phyloP scores from a whole-genome alignment of 75 land plant genomes.

The Cupressus sempervirens region DNA sequence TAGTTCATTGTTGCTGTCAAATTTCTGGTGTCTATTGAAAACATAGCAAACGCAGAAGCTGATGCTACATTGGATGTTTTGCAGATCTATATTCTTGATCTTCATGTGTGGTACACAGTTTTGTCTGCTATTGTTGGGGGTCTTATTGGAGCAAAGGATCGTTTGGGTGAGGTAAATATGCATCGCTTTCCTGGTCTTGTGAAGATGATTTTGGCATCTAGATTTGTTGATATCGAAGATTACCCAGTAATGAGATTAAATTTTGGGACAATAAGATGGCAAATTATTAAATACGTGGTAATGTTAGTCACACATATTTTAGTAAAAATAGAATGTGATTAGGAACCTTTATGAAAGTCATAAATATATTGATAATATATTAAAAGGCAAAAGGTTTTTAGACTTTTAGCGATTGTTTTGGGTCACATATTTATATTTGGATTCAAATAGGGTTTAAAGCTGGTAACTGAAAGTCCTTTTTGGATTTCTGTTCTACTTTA shows the following conservation, averaged over 20 bases:
- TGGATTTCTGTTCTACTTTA: neutral
- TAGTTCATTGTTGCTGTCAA: neutral
- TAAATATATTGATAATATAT: neutral
- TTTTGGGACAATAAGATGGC: neutral
- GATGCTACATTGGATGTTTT: constrained; percentile 4
- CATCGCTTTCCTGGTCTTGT: neutral
- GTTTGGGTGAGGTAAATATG: constrained; percentile 83
- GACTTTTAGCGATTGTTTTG: neutral
- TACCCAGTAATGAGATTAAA: neutral
- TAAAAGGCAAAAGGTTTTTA: neutral
- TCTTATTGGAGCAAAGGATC: constrained; percentile 78
- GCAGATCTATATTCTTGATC: constrained; percentile 89
- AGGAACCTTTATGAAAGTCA: neutral
- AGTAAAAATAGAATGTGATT: neutral
- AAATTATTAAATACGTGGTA: neutral
- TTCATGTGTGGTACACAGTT: constrained; percentile 78
- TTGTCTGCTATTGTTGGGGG: constrained; percentile 82
- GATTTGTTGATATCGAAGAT: neutral
- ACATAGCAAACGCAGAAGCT: neutral
- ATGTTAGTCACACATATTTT: neutral
- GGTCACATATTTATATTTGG: neutral
- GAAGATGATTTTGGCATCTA: neutral
- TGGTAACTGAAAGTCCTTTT: neutral
- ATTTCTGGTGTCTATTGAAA: neutral
- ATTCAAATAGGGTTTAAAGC: neutral